These are phyloP conservation scores for Syzygium malaccense DNA, from an alignment of 441 rosid species.

Conservation along the genomic window DNA sequence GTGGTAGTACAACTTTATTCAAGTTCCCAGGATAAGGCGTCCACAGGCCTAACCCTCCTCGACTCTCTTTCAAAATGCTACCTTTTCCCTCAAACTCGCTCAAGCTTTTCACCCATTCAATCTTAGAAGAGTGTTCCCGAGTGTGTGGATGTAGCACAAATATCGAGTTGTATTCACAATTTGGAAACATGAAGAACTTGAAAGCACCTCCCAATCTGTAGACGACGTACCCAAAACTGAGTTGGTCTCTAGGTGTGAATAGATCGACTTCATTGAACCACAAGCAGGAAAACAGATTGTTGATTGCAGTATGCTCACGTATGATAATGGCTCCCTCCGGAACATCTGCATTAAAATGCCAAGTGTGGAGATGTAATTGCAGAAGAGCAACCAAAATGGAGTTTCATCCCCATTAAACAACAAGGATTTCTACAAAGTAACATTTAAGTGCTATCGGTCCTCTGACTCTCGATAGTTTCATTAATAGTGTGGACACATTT, in stretches of 20 bases:
- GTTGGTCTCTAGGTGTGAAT: constrained; percentile 92
- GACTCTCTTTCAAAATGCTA: constrained; percentile 71
- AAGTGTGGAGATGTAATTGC: not conserved
- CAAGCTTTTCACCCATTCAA: constrained; percentile 85
- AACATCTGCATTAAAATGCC: constrained; percentile 63
- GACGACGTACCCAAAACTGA: constrained; percentile 86
- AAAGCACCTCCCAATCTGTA: constrained; percentile 59
- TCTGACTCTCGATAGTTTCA: not conserved
- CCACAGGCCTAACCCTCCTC: constrained; percentile 96
- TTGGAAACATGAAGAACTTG: constrained; percentile 83
- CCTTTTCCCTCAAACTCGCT: constrained; percentile 73
- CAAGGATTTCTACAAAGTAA: not conserved
- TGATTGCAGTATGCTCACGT: constrained; percentile 76
- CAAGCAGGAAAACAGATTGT: constrained; percentile 79
- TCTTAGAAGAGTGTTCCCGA: constrained; percentile 90
- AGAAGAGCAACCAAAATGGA: not conserved
- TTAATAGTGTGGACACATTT: not conserved
- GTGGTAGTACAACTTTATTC: constrained; percentile 56
- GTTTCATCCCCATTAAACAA: not conserved
- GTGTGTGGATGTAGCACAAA: constrained; percentile 83
- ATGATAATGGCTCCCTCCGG: constrained; percentile 96
- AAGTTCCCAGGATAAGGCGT: constrained; percentile 89
- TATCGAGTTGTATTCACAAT: constrained; percentile 88
- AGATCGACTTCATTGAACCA: constrained; percentile 98
- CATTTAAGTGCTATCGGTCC: not conserved